Evolutionary conservation across 1,139 yeast genomes (phyloP), one percentile per base, ranked within the genome.

Genomic region (Candida albicans): DNA sequence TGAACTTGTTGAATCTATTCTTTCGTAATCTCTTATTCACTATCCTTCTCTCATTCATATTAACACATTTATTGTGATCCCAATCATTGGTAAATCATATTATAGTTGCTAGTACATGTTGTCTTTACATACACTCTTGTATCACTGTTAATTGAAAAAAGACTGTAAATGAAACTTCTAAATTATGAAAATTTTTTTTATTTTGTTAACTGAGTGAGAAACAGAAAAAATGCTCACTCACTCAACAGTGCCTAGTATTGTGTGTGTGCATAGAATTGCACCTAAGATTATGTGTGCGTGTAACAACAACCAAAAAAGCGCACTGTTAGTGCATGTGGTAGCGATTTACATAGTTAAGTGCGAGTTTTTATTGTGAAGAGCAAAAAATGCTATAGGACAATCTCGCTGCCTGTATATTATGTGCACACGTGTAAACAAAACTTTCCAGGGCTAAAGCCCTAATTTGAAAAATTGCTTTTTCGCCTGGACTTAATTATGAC

Each of bases 71-170:
- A 18, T 18, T 18, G 5, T 18, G 5, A 4, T 27, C 29, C n/a
- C 4, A 27, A 10, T 27, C n/a, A 27, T 27, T 27, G 29, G 13
- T 29, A 11, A 10, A 3, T 29, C 9, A 29, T 29, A 29, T n/a
- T 11, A 29, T 29, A 29, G 32, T 29, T 29, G 32, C 3, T 22
- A 11, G 37, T 39, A 33, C 31, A 39, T 29, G 27, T 25, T 33
- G 33, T 27, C 22, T 12, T 29, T 31, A 49, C 52, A 49, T 49
- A 49, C 52, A 42, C 45, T 49, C 46, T 44, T 43, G 48, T 48
- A 48, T 49, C 52, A 48, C 52, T 48, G 50, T 42, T 44, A 43
- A 42, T 39, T 44, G 38, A 40, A 40, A 42, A 44, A 49, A 43
- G 44, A 44, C 32, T 37, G 40, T 34, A 40, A 46, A 35, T 41